Evolutionary conservation across 78 protist species (phyloP), one percentile per base, ranked within the genome.

Genomic region (Tieghemostelium lacteum): DNA sequence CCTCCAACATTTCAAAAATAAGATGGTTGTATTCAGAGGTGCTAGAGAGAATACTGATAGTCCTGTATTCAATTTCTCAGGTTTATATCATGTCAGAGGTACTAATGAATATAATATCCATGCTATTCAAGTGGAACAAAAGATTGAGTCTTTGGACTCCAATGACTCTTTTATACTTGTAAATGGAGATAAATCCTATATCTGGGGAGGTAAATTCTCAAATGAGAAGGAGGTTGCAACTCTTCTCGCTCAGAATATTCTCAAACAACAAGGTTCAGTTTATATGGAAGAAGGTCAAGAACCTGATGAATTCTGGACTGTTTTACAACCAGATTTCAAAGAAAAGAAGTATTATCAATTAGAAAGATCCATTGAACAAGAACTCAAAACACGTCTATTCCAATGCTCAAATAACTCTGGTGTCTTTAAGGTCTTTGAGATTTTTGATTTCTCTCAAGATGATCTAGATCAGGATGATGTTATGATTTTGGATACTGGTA

Each of bases 381-480:
- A 73, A 55, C 49, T n/a, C 10, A 34, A 63, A 49, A 73, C 65
- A 17, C 61, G 83, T 39, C 28, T 73, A 39, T 73, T 73, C 70
- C 83, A 73, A 62, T 73, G 83, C 26, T 73, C 83, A 63, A 40
- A 45, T 26, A 62, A 60, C 37, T n/a, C 39, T 14, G 83, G 83
- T 73, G 83, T 73, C 22, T 73, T 73, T 16, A 73, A 50, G 39
- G 83, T 73, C 12, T 73, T 73, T 73, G 83, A 73, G 39, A 73
- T 73, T 50, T 55, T 54, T 40, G 83, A 73, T 63, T 73, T 73
- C 70, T 39, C 61, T 50, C 83, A 73, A 73, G 83, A 73, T 73
- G 83, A 73, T 73, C 39, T 73, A 40, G 83, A 73, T 50, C 37
- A 50, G 31, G 83, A 73, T 29, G 83, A 73, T 73, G 83, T 73